Base-by-base conservation (phyloP, 768 basidiomycete species). In the Lentinus brumalis region DNA sequence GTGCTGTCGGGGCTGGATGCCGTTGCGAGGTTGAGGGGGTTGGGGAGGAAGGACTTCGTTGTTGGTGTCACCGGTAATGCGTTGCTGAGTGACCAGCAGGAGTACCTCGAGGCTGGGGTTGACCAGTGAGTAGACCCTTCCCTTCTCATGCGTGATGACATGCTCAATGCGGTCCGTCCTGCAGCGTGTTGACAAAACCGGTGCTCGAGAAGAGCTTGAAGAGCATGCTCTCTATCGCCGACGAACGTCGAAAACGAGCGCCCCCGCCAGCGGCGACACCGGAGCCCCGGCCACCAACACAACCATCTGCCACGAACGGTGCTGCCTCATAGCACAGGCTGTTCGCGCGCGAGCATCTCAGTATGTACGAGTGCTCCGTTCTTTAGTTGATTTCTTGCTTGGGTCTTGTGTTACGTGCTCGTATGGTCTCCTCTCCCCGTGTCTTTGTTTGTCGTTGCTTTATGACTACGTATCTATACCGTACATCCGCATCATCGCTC, bases 131-230 rank as follows among this genome's bases (percentile, higher is more conserved):
- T 76, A 21, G 3, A 52, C 21, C 12, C 8, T 55, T 60, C 40
- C 16, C 30, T 47, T 18, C 39, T 40, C 50, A 32, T 16, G 31
- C 29, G 32, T 35, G 49, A 32, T 45, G 16, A 8, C 54, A 32
- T 61, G 49, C 49, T 61, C 12, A 38, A 35, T 14, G 44, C 53
- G 56, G 53, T 5, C 57, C 16, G 21, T 50, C 31, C 58, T 60
- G 14, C 57, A 91, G 89, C 53, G 84, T 93, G 15, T 73, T 93
- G 61, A 92, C 89, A 50, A 93, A 93, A 74, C 91, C 92, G 0
- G 91, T 92, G 2, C 74, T 81, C 26, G 89, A 91, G 74, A 80
- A 78, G 53, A 79, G 76, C 63, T 63, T 82, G 21, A 74, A 74
- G 62, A 69, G 68, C 21, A 78, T 82, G 75, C 68, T 82, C 57